phyloP scores from a whole-genome alignment of 176 grass and related monocot species.

The Lolium perenne region DNA sequence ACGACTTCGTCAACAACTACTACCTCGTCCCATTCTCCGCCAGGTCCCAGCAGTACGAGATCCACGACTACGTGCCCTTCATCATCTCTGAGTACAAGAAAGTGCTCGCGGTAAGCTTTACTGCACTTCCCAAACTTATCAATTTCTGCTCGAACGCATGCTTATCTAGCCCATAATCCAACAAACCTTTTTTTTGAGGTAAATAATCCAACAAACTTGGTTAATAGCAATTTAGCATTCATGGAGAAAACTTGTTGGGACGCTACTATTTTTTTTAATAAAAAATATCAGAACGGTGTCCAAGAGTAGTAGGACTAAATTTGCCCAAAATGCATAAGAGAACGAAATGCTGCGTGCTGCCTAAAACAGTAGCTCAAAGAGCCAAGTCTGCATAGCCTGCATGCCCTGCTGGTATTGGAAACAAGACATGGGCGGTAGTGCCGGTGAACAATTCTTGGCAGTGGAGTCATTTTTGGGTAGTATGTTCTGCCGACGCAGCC shows the following conservation, averaged over 20 bases:
- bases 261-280: background rate
- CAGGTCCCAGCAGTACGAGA: conserved; percentile 64
- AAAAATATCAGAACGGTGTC: background rate
- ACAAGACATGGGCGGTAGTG: background rate
- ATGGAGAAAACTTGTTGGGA: background rate
- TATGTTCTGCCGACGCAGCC: conserved; percentile 20
- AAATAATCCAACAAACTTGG: background rate
- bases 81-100: conserved; percentile 77
- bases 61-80: conserved; percentile 73
- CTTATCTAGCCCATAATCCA: background rate
- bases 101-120: conserved; percentile 53
- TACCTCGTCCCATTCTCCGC: conserved; percentile 73
- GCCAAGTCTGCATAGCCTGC: conserved; percentile 10
- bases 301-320: background rate
- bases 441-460: conserved; percentile 4
- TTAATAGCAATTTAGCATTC: background rate
- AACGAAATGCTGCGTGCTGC: background rate
- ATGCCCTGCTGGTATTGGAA: conserved; percentile 1
- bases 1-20: conserved; percentile 96
- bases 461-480: background rate
- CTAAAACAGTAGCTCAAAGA: conserved; percentile 17
- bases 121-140: background rate
- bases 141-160: background rate
- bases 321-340: background rate
- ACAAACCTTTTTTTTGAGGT: no score